Evolutionary conservation across 225 moss, liverwort and hornwort species (phyloP), one percentile per base, ranked within the genome.

Genomic region (Anthoceros angustus): DNA sequence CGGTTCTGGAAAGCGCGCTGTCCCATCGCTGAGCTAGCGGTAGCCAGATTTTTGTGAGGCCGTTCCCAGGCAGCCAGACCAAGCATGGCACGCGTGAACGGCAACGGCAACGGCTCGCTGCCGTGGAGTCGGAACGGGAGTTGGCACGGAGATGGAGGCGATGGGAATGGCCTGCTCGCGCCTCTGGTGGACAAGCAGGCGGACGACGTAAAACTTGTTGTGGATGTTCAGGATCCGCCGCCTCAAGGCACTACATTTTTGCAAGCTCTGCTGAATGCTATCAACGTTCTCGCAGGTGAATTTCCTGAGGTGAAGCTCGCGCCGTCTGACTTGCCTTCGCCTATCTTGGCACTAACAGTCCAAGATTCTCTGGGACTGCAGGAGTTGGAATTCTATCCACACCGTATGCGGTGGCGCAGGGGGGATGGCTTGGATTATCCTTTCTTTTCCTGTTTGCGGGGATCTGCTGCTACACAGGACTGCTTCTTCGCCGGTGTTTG

Each of bases 301-400:
- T 46, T 66, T 23, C 43, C 7, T 45, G 10, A 39, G 63, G 62
- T 32, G 18, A 39, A 25, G 26, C n/a, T 39, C 14, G 24, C n/a
- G 39, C n/a, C 4, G 14, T 16, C 63, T 25, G 18, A 12, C 0
- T 10, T 63, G 4, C 8, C 38, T 43, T 18, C 26, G 67, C 14
- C 43, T 12, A 69, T 11, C 40, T 10, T 48, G 9, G 18, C 23
- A 40, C 21, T 32, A 42, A 8, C 12, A 43, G 41, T 62, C 64
- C 12, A 16, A 46, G 12, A 18, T 55, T 55, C 45, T 40, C 70
- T 41, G 23, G 40, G 15, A 42, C 32, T 66, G 63, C 90, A 95
- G 94, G 94, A 49, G 90, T 95, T 26, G 90, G 94, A 50, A 90
- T 95, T 67, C 63, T 95, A 11, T 95, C 94, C 39, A 95, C 90